Percentiles rank a stretch among this genome's conserved stretches.
phyloP scores from a whole-genome alignment of 192 early-diverging fungal genomes.

The Coemansia sp. region DNA sequence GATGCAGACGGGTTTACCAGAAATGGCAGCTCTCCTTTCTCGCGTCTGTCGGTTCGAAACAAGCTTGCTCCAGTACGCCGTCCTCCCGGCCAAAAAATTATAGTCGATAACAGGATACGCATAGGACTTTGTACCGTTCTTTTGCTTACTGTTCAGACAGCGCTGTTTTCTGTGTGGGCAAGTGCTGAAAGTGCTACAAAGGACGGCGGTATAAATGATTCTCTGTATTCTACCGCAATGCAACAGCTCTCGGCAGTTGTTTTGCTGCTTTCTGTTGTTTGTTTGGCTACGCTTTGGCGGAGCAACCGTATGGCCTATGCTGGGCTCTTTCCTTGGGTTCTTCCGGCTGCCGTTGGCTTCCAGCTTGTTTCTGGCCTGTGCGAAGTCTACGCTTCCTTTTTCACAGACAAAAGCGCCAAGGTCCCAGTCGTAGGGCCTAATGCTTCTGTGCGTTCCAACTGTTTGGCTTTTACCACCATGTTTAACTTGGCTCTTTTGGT shows the following conservation, averaged over 20 bases:
- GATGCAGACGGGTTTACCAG: not conserved
- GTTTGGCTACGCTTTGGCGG: not conserved
- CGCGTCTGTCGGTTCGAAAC: not conserved
- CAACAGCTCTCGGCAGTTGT: constrained; percentile 9
- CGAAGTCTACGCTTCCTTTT: constrained; percentile 36
- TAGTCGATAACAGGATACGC: constrained; percentile 28
- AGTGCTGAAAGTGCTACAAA: not conserved
- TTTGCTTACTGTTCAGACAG: constrained; percentile 10
- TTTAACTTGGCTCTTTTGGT: not conserved
- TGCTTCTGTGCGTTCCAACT: constrained; percentile 23
- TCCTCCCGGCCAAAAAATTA: constrained; percentile 16
- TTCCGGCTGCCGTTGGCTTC: constrained; percentile 6
- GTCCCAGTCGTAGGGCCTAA: constrained; percentile 19
- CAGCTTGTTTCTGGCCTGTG: constrained; percentile 13
- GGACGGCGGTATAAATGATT: no score
- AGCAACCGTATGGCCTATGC: constrained; percentile 1
- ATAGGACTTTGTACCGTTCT: not conserved
- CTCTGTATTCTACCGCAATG: not conserved
- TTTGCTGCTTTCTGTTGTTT: not conserved
- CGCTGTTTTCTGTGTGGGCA: constrained; percentile 5
- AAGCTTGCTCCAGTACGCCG: constrained; percentile 16
- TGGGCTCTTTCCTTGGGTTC: constrained; percentile 28
- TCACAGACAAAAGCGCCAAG: constrained; percentile 9
- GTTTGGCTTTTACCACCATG: constrained; percentile 12
- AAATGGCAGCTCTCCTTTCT: not conserved